These are phyloP conservation scores for Trichophyton schoenleinii DNA, from an alignment of 2,329 filamentous ascomycete genomes.

Conservation along the genomic window DNA sequence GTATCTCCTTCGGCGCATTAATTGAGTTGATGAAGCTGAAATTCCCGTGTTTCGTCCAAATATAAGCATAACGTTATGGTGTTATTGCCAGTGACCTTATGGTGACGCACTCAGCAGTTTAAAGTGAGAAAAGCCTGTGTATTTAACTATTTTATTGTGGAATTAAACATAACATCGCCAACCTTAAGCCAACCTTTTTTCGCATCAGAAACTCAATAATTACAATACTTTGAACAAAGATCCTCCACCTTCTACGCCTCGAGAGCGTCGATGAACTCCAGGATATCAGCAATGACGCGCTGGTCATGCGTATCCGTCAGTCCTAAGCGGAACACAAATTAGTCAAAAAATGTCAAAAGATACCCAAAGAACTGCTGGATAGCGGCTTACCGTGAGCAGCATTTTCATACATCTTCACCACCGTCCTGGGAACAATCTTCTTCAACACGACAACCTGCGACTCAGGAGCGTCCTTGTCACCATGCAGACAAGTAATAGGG, in stretches of 20 bases:
- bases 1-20: neutral
- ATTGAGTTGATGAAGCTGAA: neutral
- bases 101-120: neutral
- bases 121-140: neutral
- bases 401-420: slow-evolving; percentile 20
- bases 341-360: neutral
- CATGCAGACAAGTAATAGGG: slow-evolving; percentile 19
- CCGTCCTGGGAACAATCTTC: slow-evolving; percentile 15
- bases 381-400: slow-evolving; percentile 17
- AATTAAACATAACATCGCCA: neutral
- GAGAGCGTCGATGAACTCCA: slow-evolving; percentile 1
- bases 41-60: neutral
- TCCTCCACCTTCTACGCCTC: neutral
- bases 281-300: slow-evolving; percentile 3
- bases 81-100: neutral
- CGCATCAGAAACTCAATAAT: neutral
- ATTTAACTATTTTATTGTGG: neutral
- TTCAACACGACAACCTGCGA: slow-evolving; percentile 16
- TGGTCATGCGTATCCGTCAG: slow-evolving; percentile 4
- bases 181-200: neutral
- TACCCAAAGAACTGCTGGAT: neutral
- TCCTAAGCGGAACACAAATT: neutral
- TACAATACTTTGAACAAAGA: neutral
- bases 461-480: slow-evolving; percentile 19
- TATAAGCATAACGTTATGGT: slow-evolving; percentile 7